Percentiles rank a stretch among this genome's conserved stretches.
Conservation (phyloP, 1,284 basidiomycete genomes). For the Ustilago loliicola region DNA sequence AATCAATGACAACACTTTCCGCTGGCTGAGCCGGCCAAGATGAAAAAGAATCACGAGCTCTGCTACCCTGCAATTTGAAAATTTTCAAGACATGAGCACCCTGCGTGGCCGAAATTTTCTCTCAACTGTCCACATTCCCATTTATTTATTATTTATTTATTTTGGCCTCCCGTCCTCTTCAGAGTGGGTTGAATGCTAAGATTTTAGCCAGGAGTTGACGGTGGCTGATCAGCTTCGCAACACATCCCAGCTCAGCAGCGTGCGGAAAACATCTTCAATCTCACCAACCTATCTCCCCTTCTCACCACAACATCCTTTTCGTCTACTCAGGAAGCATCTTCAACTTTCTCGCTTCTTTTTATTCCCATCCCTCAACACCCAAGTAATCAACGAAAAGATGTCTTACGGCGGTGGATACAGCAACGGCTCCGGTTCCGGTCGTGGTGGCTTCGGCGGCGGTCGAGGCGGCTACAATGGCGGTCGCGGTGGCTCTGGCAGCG, state of each 20-base stretch:
- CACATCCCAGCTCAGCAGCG: neutral
- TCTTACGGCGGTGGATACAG: constrained; percentile 60
- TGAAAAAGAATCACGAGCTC: neutral
- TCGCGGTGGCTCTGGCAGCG: constrained; percentile 46
- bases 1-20: constrained; percentile 16
- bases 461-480: constrained; percentile 43
- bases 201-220: constrained; percentile 12
- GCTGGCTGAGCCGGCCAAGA: neutral
- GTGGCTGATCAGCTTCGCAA: constrained; percentile 29
- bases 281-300: neutral
- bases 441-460: constrained; percentile 49
- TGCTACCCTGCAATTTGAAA: constrained; percentile 6
- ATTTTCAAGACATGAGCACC: constrained; percentile 3
- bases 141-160: no score
- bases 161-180: neutral
- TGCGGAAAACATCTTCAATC: neutral
- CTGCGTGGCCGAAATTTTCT: constrained; percentile 13
- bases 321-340: constrained; percentile 23
- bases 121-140: neutral
- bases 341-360: neutral
- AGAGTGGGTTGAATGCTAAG: neutral
- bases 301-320: constrained; percentile 16
- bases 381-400: constrained; percentile 29
- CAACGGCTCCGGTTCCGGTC: constrained; percentile 48
- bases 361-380: neutral